Conservation (phyloP, 1,284 basidiomycete genomes). For the Apiotrichum sp. region DNA sequence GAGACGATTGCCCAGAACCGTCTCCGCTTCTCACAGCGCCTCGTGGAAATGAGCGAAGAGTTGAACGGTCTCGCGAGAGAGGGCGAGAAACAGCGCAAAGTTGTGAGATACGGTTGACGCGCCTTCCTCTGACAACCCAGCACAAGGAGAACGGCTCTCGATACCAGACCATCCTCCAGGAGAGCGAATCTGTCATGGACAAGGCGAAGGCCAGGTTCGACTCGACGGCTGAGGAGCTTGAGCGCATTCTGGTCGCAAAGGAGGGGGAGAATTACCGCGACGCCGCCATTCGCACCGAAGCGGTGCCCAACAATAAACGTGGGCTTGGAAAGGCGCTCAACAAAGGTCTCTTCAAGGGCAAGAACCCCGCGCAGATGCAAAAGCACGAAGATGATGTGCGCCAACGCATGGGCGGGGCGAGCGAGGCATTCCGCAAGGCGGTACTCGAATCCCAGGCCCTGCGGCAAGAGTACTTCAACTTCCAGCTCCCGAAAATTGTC, state of each 20-base stretch:
- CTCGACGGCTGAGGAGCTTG: constrained; percentile 85
- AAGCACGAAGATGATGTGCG: constrained; percentile 93
- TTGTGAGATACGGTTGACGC: constrained; percentile 50
- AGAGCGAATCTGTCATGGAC: constrained; percentile 81
- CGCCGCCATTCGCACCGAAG: constrained; percentile 56
- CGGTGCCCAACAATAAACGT: constrained; percentile 9
- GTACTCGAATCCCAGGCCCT: constrained; percentile 84
- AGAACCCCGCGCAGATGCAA: constrained; percentile 86
- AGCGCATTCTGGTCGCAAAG: constrained; percentile 86
- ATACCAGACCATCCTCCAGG: constrained; percentile 80
- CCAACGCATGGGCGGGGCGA: constrained; percentile 71
- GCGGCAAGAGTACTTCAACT: constrained; percentile 95
- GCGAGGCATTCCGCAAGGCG: constrained; percentile 84
- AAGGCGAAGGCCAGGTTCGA: constrained; percentile 86
- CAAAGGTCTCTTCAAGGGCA: constrained; percentile 88
- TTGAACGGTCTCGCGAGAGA: constrained; percentile 78
- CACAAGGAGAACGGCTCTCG: constrained; percentile 82
- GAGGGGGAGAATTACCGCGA: constrained; percentile 87
- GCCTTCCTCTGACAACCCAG: constrained; percentile 45
- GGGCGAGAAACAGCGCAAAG: constrained; percentile 88
- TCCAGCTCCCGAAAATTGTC: constrained; percentile 87
- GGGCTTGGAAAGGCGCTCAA: constrained; percentile 65
- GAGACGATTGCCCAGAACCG: constrained; percentile 84
- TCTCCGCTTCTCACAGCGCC: constrained; percentile 71
- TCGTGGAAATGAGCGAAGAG: constrained; percentile 95